Evolutionary conservation across 768 basidiomycete species (phyloP).

Genomic region (Boletus vermiculosoides): DNA sequence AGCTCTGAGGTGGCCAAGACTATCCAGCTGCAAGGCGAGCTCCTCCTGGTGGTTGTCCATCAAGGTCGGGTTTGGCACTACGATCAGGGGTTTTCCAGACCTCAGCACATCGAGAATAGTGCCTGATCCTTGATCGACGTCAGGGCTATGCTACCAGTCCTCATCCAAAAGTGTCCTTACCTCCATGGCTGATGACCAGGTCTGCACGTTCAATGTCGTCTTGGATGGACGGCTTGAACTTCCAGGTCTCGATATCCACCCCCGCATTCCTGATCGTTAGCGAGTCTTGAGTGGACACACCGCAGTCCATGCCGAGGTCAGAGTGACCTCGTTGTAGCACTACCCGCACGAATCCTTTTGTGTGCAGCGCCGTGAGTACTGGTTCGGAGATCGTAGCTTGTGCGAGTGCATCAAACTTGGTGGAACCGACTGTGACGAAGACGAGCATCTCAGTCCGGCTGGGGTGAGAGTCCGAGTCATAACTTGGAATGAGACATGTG

Average conservation of each 20-base stretch:
- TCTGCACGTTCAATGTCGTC: conserved; percentile 64
- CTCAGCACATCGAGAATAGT: conserved; percentile 90
- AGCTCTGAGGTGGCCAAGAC: conserved; percentile 55
- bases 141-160: background rate
- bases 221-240: conserved; percentile 71
- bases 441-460: conserved; percentile 30
- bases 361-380: conserved; percentile 54
- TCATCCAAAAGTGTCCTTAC: conserved; percentile 41
- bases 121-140: conserved; percentile 68
- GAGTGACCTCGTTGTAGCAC: conserved; percentile 82
- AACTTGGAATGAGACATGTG: background rate
- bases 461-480: background rate
- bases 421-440: conserved; percentile 90
- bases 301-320: conserved; percentile 35
- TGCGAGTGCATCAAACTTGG: conserved; percentile 77
- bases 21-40: conserved; percentile 66
- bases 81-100: conserved; percentile 71
- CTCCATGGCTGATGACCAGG: conserved; percentile 91
- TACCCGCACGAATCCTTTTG: conserved; percentile 57
- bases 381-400: conserved; percentile 52
- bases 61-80: conserved; percentile 85
- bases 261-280: conserved; percentile 34
- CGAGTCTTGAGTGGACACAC: conserved; percentile 13
- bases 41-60: conserved; percentile 94
- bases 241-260: conserved; percentile 62